These are phyloP conservation scores for Eimeria brunetti DNA, from an alignment of 169 alveolate genomes.

Conservation along the genomic window DNA sequence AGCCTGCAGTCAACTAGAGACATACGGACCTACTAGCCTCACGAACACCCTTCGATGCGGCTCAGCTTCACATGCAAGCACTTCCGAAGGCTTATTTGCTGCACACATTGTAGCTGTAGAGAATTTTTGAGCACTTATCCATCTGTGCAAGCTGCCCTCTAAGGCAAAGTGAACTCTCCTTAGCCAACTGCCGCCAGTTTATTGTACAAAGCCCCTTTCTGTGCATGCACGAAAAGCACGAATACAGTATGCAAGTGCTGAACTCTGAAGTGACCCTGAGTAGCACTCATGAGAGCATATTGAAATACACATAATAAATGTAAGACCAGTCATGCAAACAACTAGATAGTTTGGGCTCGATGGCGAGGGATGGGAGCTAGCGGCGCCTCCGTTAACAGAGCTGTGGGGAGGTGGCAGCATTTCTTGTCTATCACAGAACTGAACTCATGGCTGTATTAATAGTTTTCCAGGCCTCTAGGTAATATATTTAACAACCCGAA, in stretches of 20 bases:
- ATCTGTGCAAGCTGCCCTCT: too few species aligned
- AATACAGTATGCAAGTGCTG: not conserved
- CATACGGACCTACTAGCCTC: too few species aligned
- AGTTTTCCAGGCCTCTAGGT: not conserved
- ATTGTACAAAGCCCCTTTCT: not conserved
- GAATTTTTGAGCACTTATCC: not conserved
- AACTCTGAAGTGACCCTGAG: not conserved
- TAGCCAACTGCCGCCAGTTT: too few species aligned
- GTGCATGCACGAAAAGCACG: not conserved
- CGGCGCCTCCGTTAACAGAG: not conserved
- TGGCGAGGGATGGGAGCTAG: not conserved
- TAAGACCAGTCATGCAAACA: not conserved
- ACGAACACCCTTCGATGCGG: too few species aligned
- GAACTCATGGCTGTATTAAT: not conserved
- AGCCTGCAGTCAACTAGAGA: too few species aligned
- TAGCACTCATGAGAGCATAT: not conserved
- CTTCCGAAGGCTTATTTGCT: not conserved
- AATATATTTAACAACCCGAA: not conserved
- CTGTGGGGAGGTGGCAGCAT: not conserved
- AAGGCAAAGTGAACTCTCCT: too few species aligned
- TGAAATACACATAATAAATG: not conserved
- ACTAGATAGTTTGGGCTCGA: not conserved
- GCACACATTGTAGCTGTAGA: not conserved
- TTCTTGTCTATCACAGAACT: not conserved
- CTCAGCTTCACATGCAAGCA: not conserved